Evolutionary conservation across 2,329 filamentous ascomycete genomes (phyloP).

Genomic region (Epichloe sp.): DNA sequence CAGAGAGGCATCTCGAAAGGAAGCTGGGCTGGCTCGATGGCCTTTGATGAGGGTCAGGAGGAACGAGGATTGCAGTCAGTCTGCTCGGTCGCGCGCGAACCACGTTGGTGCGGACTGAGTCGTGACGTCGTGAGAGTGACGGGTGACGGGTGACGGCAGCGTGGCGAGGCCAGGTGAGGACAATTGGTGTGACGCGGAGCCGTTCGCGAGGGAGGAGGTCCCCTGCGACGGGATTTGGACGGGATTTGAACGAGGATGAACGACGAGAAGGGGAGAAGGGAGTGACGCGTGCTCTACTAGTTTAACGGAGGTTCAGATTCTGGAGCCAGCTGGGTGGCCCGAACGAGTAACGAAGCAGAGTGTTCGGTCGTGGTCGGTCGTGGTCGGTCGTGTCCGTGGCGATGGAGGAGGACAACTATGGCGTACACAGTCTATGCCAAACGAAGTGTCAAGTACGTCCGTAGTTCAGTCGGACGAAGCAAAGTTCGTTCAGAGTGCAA

Average conservation of each 20-base stretch:
- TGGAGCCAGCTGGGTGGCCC: neutral
- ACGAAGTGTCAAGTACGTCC: neutral
- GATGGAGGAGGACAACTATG: neutral
- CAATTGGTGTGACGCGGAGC: neutral
- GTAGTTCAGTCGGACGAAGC: neutral
- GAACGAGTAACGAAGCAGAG: neutral
- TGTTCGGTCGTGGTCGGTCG: neutral
- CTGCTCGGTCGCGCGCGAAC: neutral
- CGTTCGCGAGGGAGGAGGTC: neutral
- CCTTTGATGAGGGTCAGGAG: neutral
- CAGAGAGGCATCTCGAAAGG: conserved; percentile 28
- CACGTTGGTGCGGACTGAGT: neutral
- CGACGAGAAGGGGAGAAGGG: neutral
- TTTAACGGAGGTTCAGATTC: neutral
- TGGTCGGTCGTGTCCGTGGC: neutral
- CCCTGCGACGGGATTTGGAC: neutral
- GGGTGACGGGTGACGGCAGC: too few species aligned
- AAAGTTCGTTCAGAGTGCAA: neutral
- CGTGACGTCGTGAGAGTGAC: neutral
- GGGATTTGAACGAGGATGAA: neutral
- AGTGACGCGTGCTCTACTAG: neutral
- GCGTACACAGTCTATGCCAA: neutral
- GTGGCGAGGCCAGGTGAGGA: neutral
- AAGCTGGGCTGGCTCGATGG: neutral
- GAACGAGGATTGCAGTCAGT: neutral